Base-by-base conservation (phyloP, 2,329 filamentous ascomycete genomes). In the Curvularia verruculosa region DNA sequence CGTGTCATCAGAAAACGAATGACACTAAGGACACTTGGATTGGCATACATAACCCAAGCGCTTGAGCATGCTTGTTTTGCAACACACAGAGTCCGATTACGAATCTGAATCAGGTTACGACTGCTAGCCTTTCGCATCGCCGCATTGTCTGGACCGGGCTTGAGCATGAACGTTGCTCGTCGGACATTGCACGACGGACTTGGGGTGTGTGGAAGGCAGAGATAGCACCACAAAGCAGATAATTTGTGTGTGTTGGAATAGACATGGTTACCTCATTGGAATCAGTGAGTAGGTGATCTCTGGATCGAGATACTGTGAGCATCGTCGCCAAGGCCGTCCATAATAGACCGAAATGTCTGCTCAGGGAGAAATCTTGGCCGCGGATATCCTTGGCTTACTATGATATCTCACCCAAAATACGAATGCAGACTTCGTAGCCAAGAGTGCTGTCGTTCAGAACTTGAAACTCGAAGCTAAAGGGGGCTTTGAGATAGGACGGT, bases 51-150 rank as follows among this genome's bases (percentile, higher is more conserved):
- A n/a, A 23, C 21, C 43, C 41, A 43, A 56, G 49, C 29, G 36
- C 49, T 48, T 37, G 21, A 13, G 18, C 24, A 39, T 23, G 49
- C 49, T 52, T 37, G 26, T 48, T 19, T 52, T 53, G 13, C 9
- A 56, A 28, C 43, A 48, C 23, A 53, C 36, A 48, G 23, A 39
- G 18, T 24, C 34, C 15, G 39, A 51, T 18, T 43, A 31, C 28
- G 13, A 13, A 44, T 51, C 21, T 24, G 4, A 24, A 13, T 8
- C 15, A 4, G 8, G 39, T 6, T 44, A 44, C n/a, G 8, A 24
- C 10, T 19, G 10, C 9, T 51, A 19, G 40, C 23, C 26, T 43
- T 15, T 26, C 23, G 19, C 13, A 34, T 34, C 39, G 13, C 34
- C 19, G 18, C 24, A 15, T 19, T n/a, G 19, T 28, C 8, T 15